Conservation (phyloP, 306 rosid genomes). For the Pyrus bretschneideri region DNA sequence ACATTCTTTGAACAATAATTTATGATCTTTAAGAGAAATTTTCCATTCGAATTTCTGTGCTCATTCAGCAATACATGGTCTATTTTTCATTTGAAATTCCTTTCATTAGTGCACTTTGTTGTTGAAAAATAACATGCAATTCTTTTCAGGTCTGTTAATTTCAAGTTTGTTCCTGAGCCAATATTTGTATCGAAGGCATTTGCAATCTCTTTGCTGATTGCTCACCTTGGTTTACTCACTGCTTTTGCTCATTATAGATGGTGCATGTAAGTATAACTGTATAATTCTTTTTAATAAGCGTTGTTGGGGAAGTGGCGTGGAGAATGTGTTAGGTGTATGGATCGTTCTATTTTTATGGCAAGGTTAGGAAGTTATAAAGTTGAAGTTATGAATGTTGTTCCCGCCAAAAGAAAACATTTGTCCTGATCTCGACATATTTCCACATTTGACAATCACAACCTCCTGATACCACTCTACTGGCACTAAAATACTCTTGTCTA, state of each 20-base stretch:
- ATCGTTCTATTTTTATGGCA: background rate
- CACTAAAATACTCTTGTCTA: background rate
- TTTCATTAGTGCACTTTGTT: background rate
- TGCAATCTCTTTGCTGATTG: constrained; percentile 61
- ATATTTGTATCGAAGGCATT: constrained; percentile 77
- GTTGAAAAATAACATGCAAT: constrained; percentile 27
- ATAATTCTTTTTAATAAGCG: background rate
- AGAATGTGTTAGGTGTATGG: background rate
- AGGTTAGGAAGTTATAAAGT: background rate
- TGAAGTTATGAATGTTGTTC: background rate
- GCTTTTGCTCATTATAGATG: constrained; percentile 74
- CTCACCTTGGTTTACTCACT: constrained; percentile 56
- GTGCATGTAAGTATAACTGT: constrained; percentile 84
- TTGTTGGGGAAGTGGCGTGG: background rate
- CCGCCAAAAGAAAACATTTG: background rate
- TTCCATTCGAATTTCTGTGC: constrained; percentile 4
- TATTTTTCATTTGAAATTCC: background rate
- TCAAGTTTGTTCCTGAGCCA: constrained; percentile 85
- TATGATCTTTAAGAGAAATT: constrained; percentile 14
- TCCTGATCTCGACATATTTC: background rate
- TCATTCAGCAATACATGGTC: background rate
- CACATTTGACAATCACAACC: background rate
- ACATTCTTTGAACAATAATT: constrained; percentile 19
- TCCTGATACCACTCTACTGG: background rate
- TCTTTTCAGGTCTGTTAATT: constrained; percentile 82